phyloP scores from a whole-genome alignment of 805 yeast genomes.

The Metahyphopichia silvanorum region DNA sequence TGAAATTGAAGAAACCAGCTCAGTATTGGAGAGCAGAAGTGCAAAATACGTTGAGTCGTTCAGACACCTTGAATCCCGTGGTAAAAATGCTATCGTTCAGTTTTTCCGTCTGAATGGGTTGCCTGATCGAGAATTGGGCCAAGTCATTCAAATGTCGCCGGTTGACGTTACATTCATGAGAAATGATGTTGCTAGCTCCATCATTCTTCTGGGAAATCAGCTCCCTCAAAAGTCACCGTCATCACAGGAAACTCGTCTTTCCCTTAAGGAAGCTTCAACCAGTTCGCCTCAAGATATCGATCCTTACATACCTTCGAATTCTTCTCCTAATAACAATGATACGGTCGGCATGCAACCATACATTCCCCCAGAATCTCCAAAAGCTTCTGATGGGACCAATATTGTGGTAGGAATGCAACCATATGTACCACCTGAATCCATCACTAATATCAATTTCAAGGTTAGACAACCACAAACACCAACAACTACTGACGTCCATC shows the following conservation, averaged over 20 bases:
- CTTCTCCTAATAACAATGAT: no score
- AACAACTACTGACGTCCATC: background rate
- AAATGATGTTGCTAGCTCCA: no score
- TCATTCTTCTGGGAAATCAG: no score
- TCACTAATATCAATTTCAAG: background rate
- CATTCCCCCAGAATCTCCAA: background rate
- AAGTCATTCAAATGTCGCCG: conserved; percentile 13
- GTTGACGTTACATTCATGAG: conserved; percentile 26
- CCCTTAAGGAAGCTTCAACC: no score
- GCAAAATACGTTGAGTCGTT: conserved; percentile 43
- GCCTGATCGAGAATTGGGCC: conserved; percentile 12
- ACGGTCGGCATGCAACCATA: conserved; percentile 15
- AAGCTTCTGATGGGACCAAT: no score
- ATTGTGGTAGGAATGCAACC: conserved; percentile 17
- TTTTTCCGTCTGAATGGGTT: conserved; percentile 23
- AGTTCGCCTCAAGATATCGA: no score
- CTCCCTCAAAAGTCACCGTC: no score
- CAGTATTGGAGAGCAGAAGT: conserved; percentile 47
- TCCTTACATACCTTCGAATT: no score
- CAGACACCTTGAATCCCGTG: conserved; percentile 35
- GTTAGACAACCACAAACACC: no score
- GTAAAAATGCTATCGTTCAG: conserved; percentile 27
- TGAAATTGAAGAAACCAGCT: conserved; percentile 46
- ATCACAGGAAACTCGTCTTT: no score
- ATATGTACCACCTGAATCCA: background rate